Conservation (phyloP, 768 basidiomycete species). For the Tylopilus subfusipes region DNA sequence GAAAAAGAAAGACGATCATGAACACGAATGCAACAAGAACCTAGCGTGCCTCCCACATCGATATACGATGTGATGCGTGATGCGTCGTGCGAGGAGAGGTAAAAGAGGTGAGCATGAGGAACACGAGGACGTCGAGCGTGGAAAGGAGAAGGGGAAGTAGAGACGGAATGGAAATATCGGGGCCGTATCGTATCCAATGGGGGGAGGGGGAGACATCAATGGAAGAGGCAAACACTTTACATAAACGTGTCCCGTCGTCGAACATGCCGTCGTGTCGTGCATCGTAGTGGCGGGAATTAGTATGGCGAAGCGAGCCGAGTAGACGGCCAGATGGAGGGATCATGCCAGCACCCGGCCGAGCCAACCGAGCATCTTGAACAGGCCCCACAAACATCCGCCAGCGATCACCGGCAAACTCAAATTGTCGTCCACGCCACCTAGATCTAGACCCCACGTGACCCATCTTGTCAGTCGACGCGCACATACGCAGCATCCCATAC, state of each 20-base stretch:
- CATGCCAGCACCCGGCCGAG: constrained; percentile 25
- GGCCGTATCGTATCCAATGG: neutral
- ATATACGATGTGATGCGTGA: neutral
- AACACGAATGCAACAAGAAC: neutral
- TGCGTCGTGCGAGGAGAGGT: neutral
- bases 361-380: constrained; percentile 42
- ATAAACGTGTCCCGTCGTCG: neutral
- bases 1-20: neutral
- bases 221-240: neutral
- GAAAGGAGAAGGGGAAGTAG: neutral
- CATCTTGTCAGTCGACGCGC: neutral
- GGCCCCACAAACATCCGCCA: constrained; percentile 64
- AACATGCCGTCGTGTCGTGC: neutral
- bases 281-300: neutral
- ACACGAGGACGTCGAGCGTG: neutral
- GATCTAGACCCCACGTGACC: constrained; percentile 44
- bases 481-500: neutral
- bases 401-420: constrained; percentile 85
- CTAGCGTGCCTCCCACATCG: neutral
- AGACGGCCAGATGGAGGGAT: neutral
- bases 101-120: neutral
- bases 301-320: neutral
- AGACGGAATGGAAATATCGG: neutral
- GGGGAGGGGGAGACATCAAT: too few relatives aligned
- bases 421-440: constrained; percentile 86